Percentiles rank a stretch among this genome's conserved stretches.
These are phyloP conservation scores for Lophium mytilinum DNA, from an alignment of 495 filamentous ascomycete species.

Conservation along the genomic window DNA sequence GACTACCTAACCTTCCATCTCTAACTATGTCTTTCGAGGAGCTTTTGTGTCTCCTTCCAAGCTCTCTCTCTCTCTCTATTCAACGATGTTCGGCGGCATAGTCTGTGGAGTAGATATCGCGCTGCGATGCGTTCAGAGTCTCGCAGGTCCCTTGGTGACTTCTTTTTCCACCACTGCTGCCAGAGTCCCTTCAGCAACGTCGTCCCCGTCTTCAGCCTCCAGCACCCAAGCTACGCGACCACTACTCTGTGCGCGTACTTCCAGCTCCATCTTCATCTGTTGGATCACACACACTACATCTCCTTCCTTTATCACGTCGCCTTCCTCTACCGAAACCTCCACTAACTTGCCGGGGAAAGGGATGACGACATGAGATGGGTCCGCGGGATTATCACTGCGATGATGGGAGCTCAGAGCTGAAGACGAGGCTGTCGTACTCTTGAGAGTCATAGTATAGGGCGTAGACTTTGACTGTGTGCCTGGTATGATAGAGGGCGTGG, in stretches of 20 bases:
- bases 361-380: slow-evolving; percentile 48
- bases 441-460: slow-evolving; percentile 40
- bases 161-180: slow-evolving; percentile 44
- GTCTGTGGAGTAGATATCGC: too few species aligned
- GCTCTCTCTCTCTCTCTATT: too few species aligned
- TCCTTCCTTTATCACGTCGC: slow-evolving; percentile 44
- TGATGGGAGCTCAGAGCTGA: slow-evolving; percentile 42
- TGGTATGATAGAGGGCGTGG: slow-evolving; percentile 32
- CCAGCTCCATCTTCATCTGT: slow-evolving; percentile 64
- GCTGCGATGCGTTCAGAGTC: too few species aligned
- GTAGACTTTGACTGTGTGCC: slow-evolving; percentile 14
- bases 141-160: background rate
- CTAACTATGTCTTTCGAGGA: too few species aligned
- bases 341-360: slow-evolving; percentile 53
- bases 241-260: slow-evolving; percentile 43
- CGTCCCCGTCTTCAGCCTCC: slow-evolving; percentile 52
- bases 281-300: slow-evolving; percentile 54
- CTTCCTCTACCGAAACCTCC: slow-evolving; percentile 48
- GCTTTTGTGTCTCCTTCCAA: too few species aligned
- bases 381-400: slow-evolving; percentile 43
- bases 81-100: too few species aligned
- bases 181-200: slow-evolving; percentile 51
- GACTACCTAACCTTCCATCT: too few species aligned
- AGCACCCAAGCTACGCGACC: slow-evolving; percentile 48
- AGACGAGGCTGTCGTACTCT: slow-evolving; percentile 43